phyloP scores from a whole-genome alignment of 176 grass and related monocot genomes.

The Alloteropsis semialata region DNA sequence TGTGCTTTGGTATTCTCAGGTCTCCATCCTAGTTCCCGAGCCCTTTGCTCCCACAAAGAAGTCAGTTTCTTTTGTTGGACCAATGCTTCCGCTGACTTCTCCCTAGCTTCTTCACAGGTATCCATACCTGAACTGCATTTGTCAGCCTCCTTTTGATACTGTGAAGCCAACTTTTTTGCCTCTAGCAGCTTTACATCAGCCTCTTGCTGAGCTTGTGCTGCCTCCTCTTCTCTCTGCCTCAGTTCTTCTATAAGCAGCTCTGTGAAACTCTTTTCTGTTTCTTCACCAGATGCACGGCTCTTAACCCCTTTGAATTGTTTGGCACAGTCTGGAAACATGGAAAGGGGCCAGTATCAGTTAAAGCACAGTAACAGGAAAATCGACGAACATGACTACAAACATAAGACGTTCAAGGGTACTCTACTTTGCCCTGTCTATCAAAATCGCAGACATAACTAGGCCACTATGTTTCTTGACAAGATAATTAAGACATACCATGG shows the following conservation, averaged over 20 bases:
- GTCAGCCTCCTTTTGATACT: slow-evolving; percentile 97
- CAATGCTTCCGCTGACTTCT: slow-evolving; percentile 65
- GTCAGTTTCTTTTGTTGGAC: slow-evolving; percentile 68
- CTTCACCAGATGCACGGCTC: slow-evolving; percentile 48
- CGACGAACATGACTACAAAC: background rate
- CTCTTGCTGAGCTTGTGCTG: slow-evolving; percentile 64
- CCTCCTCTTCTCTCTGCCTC: slow-evolving; percentile 79
- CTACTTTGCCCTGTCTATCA: background rate
- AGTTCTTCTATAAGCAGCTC: slow-evolving; percentile 85
- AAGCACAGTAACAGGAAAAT: background rate
- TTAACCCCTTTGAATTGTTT: slow-evolving; percentile 52
- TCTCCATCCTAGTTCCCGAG: slow-evolving; percentile 74
- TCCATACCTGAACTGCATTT: slow-evolving; percentile 98
- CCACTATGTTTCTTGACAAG: background rate
- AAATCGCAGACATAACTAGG: background rate
- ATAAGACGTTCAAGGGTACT: background rate
- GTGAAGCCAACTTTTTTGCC: slow-evolving; percentile 90
- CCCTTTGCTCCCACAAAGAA: slow-evolving; percentile 74
- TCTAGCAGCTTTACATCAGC: slow-evolving; percentile 79
- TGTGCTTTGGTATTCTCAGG: slow-evolving; percentile 29
- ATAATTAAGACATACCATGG: background rate
- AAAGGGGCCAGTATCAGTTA: background rate
- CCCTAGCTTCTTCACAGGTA: slow-evolving; percentile 92
- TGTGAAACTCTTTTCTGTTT: slow-evolving; percentile 85
- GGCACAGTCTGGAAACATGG: slow-evolving; percentile 59